Conservation (phyloP, 164 flowering plant species). For the Vitis vinifera region ASM3070453v1 NC_081805.1:8287501-8288000, state of each 20-base stretch:
- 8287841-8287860: background rate
- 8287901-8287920: conserved; percentile 55
- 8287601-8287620: conserved; percentile 9
- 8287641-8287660: conserved; percentile 77
- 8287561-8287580: conserved; percentile 9
- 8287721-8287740: conserved; percentile 59
- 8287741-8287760: conserved; percentile 81
- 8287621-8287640: conserved; percentile 38
- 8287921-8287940: conserved; percentile 57
- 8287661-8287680: conserved; percentile 53
- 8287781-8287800: conserved; percentile 57
- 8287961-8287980: conserved; percentile 73
- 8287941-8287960: conserved; percentile 56
- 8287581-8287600: background rate
- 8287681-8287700: conserved; percentile 73
- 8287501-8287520: conserved; percentile 64
- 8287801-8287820: conserved; percentile 46
- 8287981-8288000: conserved; percentile 78
- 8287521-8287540: conserved; percentile 89
- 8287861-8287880: conserved; percentile 8
- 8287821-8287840: background rate
- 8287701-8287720: conserved; percentile 59
- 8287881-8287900: background rate
- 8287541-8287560: conserved; percentile 51
- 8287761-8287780: conserved; percentile 41